These are phyloP conservation scores for Trichoderma reesei DNA, from an alignment of 495 filamentous ascomycete species.

Conservation along the genomic window DNA sequence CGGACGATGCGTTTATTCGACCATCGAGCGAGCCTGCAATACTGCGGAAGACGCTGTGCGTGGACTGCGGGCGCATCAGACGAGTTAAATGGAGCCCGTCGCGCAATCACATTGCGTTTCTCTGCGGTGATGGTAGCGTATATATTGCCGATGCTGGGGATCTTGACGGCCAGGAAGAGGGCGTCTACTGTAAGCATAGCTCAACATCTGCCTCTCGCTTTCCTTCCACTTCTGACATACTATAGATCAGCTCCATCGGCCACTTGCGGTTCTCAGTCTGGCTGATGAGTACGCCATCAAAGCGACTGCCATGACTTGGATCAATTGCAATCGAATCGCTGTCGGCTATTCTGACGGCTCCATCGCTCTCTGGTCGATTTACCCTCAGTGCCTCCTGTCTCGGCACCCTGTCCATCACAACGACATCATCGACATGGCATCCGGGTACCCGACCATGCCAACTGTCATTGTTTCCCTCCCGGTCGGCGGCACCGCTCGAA, in stretches of 20 bases:
- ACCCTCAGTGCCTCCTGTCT: slow-evolving; percentile 27
- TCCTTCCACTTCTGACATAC: slow-evolving; percentile 13
- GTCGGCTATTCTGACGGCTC: slow-evolving; percentile 40
- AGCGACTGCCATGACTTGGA: slow-evolving; percentile 39
- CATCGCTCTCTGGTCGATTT: slow-evolving; percentile 38
- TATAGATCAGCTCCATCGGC: slow-evolving; percentile 29
- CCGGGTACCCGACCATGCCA: slow-evolving; percentile 36
- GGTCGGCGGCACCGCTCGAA: slow-evolving; percentile 33
- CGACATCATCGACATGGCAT: slow-evolving; percentile 37
- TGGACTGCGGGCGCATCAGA: slow-evolving; percentile 30
- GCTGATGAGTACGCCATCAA: slow-evolving; percentile 31
- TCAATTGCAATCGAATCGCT: slow-evolving; percentile 36
- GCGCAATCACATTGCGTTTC: slow-evolving; percentile 29
- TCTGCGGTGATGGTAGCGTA: slow-evolving; percentile 34
- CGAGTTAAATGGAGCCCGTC: slow-evolving; percentile 36
- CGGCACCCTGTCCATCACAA: slow-evolving; percentile 33
- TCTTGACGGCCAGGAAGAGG: slow-evolving; percentile 13
- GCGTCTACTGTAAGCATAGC: slow-evolving; percentile 25
- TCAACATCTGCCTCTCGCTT: background rate
- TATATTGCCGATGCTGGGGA: slow-evolving; percentile 28
- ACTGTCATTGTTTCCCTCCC: slow-evolving; percentile 36
- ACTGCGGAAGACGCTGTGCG: slow-evolving; percentile 24
- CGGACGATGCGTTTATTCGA: slow-evolving; percentile 15
- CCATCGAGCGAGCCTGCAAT: slow-evolving; percentile 16
- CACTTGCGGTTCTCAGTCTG: slow-evolving; percentile 31